phyloP scores from a whole-genome alignment of 148 eudicot genomes.

The Gaultheria prostrata region DNA sequence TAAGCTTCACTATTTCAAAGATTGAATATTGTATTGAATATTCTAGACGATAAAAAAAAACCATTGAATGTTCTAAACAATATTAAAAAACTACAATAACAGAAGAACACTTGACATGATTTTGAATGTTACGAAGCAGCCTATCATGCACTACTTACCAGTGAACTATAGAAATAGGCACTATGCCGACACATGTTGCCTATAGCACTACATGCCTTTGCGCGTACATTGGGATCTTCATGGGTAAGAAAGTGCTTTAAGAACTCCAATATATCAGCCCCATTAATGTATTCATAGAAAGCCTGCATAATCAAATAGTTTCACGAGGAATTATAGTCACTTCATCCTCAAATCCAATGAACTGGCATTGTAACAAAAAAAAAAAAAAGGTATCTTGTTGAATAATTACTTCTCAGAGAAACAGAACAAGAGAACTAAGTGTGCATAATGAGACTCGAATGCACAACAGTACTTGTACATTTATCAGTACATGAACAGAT shows the following conservation, averaged over 20 bases:
- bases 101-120: not conserved
- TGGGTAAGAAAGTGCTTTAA: constrained; percentile 69
- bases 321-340: not conserved
- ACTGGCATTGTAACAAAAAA: not conserved
- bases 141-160: constrained; percentile 43
- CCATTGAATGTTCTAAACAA: too few species aligned
- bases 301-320: constrained; percentile 45
- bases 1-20: not conserved
- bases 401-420: not conserved
- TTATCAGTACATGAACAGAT: not conserved
- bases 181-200: constrained; percentile 97
- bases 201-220: constrained; percentile 84
- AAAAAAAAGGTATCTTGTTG: not conserved
- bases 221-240: constrained; percentile 81
- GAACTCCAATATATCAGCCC: constrained; percentile 65
- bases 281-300: constrained; percentile 69
- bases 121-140: constrained; percentile 2
- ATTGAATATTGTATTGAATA: too few species aligned
- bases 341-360: constrained; percentile 6
- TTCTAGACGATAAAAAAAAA: too few species aligned
- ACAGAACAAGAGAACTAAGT: not conserved
- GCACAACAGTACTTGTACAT: not conserved
- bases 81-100: not conserved
- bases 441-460: not conserved
- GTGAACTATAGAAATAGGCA: constrained; percentile 73